Base-by-base conservation (phyloP, 805 yeast genomes). In the Priceomyces carsonii region DNA sequence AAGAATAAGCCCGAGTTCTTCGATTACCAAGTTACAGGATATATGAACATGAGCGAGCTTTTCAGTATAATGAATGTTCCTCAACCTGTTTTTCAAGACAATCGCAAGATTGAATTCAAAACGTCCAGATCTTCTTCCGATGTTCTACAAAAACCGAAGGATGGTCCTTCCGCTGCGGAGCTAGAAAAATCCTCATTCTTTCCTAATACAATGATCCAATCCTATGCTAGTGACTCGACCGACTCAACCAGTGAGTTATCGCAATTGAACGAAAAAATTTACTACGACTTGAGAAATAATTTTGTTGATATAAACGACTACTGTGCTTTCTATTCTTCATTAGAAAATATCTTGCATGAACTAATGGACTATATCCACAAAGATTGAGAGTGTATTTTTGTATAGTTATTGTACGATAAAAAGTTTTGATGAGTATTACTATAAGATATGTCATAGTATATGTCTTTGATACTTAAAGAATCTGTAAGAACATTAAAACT, bases 51-150 rank as follows among this genome's bases (percentile, higher is more conserved):
- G 59, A 60, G 60, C 38, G 71, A 68, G 35, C 52, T 68, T 34
- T 68, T 68, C 42, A 60, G 59, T 30, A 53, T 62, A 1, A 65
- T 68, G 70, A 63, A 66, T 43, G 73, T 68, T 3, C 71, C 73
- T 0, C 72, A 63, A 36, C 73, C 73, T 4, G 39, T 43, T 15
- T 19, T 38, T 18, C 22, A 29, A 16, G 28, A 32, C 18, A 25
- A 25, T 23, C n/a, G n/a, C n/a, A n/a, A n/a, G n/a, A n/a, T n/a
- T n/a, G n/a, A n/a, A n/a, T n/a, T n/a, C n/a, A n/a, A n/a, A n/a
- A n/a, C n/a, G n/a, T n/a, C n/a, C n/a, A n/a, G n/a, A n/a, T n/a
- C n/a, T n/a, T n/a, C n/a, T n/a, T n/a, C n/a, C n/a, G 26, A 29
- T 17, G 35, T 26, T 14, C 15, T 21, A 6, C 20, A 32, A 13